A percentile compares a stretch with the other conserved stretches of the same genome.
Evolutionary conservation across 768 basidiomycete species (phyloP).

Genomic region (Cystobasidium onofrii): DNA sequence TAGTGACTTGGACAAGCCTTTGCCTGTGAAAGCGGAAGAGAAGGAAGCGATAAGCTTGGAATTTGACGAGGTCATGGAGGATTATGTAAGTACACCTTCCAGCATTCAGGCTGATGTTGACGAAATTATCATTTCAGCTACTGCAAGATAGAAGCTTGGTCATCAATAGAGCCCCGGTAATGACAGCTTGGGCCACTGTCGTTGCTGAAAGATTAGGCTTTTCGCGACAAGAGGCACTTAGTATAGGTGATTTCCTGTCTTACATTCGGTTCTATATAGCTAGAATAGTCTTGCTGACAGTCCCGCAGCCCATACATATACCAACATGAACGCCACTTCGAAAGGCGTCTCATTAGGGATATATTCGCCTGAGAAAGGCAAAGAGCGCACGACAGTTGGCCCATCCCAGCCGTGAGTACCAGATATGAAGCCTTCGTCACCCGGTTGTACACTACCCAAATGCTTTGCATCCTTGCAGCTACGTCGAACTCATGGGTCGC

Average conservation of each 20-base stretch:
- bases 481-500: constrained; percentile 66
- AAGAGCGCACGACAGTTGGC: constrained; percentile 54
- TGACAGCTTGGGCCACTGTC: constrained; percentile 85
- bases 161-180: constrained; percentile 83
- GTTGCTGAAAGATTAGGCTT: constrained; percentile 83
- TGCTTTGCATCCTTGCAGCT: no score
- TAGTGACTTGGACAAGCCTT: constrained; percentile 21
- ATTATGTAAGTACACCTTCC: constrained; percentile 12
- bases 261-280: background rate
- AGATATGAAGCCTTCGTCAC: background rate
- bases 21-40: constrained; percentile 3
- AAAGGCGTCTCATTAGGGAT: constrained; percentile 80
- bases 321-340: constrained; percentile 78
- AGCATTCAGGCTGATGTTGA: no score
- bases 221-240: constrained; percentile 76
- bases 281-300: background rate
- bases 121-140: no score
- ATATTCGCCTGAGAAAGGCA: constrained; percentile 54
- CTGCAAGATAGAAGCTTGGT: constrained; percentile 58
- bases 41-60: constrained; percentile 14
- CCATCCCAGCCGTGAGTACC: constrained; percentile 66
- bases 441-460: constrained; percentile 45
- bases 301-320: constrained; percentile 71
- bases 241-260: constrained; percentile 57
- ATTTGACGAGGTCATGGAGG: constrained; percentile 22